Evolutionary conservation across 768 basidiomycete species (phyloP).

Genomic region (Pholiota molesta): DNA sequence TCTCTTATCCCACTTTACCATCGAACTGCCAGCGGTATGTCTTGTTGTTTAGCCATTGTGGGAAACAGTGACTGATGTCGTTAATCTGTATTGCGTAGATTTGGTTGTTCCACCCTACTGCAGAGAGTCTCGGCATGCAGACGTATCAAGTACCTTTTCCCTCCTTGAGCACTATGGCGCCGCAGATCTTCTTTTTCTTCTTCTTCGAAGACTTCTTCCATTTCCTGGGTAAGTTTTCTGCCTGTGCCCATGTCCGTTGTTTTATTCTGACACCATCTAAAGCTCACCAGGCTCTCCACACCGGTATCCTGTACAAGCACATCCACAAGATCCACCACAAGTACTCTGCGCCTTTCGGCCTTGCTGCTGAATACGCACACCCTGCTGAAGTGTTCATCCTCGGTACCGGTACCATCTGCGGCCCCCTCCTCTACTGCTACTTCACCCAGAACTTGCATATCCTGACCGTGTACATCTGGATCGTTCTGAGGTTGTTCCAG

Average conservation of each 20-base stretch:
- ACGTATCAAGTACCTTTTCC: conserved; percentile 97
- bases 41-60: neutral
- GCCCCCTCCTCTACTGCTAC: conserved; percentile 85
- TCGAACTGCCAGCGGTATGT: conserved; percentile 87
- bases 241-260: neutral
- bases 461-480: conserved; percentile 92
- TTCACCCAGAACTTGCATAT: conserved; percentile 83
- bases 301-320: conserved; percentile 81
- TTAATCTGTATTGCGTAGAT: conserved; percentile 50
- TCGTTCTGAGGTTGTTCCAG: conserved; percentile 92
- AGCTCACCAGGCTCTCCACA: conserved; percentile 92
- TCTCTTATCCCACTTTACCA: conserved; percentile 92
- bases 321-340: conserved; percentile 99
- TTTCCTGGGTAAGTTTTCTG: conserved; percentile 63
- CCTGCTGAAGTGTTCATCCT: conserved; percentile 96
- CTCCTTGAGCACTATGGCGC: conserved; percentile 62
- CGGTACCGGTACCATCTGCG: conserved; percentile 87
- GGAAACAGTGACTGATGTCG: too few relatives aligned
- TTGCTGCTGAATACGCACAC: conserved; percentile 98
- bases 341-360: conserved; percentile 94
- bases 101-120: conserved; percentile 90
- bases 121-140: conserved; percentile 84
- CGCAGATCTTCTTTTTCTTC: conserved; percentile 88
- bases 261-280: conserved; percentile 5
- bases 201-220: conserved; percentile 97